Conservation (phyloP, 2,329 filamentous ascomycete species). For the Aspergillus sp. region DNA sequence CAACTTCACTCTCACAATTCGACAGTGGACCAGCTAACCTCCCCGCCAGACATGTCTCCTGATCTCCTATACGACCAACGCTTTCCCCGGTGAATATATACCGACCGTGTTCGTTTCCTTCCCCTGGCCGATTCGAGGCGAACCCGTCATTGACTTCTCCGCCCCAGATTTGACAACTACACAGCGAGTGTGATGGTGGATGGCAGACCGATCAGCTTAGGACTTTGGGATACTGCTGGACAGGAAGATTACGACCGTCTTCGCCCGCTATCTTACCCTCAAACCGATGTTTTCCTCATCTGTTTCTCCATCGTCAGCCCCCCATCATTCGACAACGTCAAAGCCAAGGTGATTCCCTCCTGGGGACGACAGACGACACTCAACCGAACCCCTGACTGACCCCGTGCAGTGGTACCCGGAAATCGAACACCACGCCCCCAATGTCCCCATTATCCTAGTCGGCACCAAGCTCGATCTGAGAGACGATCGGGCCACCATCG, state of each 20-base stretch:
- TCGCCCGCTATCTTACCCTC: constrained; percentile 91
- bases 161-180: constrained; percentile 89
- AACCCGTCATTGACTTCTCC: constrained; percentile 18
- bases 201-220: constrained; percentile 93
- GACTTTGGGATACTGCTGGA: constrained; percentile 96
- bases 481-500: constrained; percentile 79
- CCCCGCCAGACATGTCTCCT: constrained; percentile 82
- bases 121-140: constrained; percentile 13
- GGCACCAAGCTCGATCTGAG: constrained; percentile 95
- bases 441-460: constrained; percentile 93
- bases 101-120: constrained; percentile 68
- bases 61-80: constrained; percentile 99
- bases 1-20: neutral
- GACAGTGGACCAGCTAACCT: too few species aligned
- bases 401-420: constrained; percentile 82
- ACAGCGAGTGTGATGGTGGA: constrained; percentile 99
- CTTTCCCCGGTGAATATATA: constrained; percentile 99
- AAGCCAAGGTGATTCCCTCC: constrained; percentile 71
- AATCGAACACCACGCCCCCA: constrained; percentile 93
- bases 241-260: constrained; percentile 98
- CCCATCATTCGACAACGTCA: constrained; percentile 97
- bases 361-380: neutral
- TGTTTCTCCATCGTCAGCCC: constrained; percentile 98
- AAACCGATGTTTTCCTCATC: constrained; percentile 97
- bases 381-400: constrained; percentile 7